phyloP scores from a whole-genome alignment of 1,284 basidiomycete genomes.

The Agaricales sp. region DNA sequence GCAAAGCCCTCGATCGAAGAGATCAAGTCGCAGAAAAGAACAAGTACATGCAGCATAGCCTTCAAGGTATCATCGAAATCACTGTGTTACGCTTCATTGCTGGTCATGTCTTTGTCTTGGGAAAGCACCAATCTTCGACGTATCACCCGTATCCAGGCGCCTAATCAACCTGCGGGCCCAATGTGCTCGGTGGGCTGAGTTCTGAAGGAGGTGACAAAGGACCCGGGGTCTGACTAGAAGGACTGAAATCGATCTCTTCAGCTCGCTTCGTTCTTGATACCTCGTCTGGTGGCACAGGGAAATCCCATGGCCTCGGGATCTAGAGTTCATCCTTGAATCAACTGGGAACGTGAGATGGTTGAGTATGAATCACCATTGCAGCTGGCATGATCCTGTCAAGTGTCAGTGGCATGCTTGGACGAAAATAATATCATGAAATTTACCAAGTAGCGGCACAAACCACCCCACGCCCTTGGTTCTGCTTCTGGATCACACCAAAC shows the following conservation, averaged over 20 bases:
- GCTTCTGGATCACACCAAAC: conserved; percentile 49
- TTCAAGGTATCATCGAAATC: no score
- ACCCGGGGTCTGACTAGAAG: background rate
- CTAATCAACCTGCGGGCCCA: no score
- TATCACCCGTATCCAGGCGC: no score
- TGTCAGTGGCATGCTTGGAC: no score
- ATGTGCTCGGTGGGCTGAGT: no score
- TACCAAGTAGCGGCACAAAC: conserved; percentile 79
- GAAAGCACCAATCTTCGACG: no score
- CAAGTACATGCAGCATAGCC: no score
- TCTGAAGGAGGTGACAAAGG: no score
- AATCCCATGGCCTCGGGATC: conserved; percentile 71
- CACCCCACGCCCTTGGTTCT: conserved; percentile 63
- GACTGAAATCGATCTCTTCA: background rate
- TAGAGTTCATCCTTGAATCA: conserved; percentile 11
- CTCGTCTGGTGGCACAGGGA: conserved; percentile 31
- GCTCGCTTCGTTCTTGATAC: background rate
- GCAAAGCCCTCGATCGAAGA: no score
- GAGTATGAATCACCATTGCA: conserved; percentile 35
- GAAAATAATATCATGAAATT: conserved; percentile 12
- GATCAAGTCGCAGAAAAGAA: no score
- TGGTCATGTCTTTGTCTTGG: no score
- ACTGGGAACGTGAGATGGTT: background rate
- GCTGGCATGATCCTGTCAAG: conserved; percentile 59
- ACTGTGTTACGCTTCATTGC: no score